Evolutionary conservation across 192 early-diverging fungal species (phyloP).

Genomic region (Coemansia sp.): DNA sequence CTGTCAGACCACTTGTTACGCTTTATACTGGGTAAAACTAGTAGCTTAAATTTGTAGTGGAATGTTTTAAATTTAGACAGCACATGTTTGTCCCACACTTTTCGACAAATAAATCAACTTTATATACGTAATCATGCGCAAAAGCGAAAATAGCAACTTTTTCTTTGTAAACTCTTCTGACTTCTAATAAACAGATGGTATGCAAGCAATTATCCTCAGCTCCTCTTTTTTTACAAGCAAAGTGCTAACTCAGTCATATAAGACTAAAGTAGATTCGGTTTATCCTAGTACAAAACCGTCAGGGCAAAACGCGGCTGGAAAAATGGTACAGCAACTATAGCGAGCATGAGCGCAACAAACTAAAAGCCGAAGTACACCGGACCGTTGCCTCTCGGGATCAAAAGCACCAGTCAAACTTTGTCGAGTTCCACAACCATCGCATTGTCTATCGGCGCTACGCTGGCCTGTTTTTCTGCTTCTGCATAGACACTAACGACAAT

Average conservation of each 20-base stretch:
- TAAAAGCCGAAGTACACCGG: constrained; percentile 95
- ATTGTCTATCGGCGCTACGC: constrained; percentile 98
- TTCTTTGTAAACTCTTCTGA: too few relatives aligned
- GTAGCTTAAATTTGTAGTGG: too few relatives aligned
- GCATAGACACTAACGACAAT: constrained; percentile 98
- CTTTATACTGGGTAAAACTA: too few relatives aligned
- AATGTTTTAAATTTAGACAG: too few relatives aligned
- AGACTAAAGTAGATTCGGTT: constrained; percentile 68
- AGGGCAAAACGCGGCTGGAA: constrained; percentile 94
- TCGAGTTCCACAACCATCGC: constrained; percentile 98
- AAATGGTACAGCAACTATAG: constrained; percentile 97
- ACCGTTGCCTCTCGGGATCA: constrained; percentile 94
- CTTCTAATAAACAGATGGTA: background rate
- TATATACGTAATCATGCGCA: too few relatives aligned
- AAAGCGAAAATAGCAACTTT: too few relatives aligned
- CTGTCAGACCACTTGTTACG: too few relatives aligned
- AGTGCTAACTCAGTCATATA: background rate
- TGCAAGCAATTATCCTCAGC: too few relatives aligned
- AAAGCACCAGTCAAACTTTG: constrained; percentile 96
- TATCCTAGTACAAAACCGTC: constrained; percentile 97
- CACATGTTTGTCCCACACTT: too few relatives aligned
- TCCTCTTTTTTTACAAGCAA: too few relatives aligned
- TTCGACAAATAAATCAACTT: too few relatives aligned
- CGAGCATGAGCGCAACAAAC: constrained; percentile 90
- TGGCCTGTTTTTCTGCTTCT: constrained; percentile 98